Evolutionary conservation across 441 rosid genomes (phyloP), one percentile per base, ranked within the genome.

Genomic region (Mallotus japonicus): DNA sequence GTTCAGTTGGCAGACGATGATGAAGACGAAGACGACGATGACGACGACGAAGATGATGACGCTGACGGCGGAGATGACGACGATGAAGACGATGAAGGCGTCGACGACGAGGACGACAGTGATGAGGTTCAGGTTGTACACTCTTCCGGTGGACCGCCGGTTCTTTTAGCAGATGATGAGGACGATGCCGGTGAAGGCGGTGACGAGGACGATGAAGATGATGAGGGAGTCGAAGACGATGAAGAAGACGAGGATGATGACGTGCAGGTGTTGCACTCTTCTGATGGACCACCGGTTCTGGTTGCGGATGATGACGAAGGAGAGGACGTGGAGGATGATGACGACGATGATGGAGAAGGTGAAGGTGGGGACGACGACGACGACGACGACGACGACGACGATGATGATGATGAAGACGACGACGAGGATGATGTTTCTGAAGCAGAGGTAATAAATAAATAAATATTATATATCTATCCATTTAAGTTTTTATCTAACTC

Each of bases 61-160:
- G 85, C 76, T 0, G 84, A 78, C 15, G 86, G 58, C 0, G 83
- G 78, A 0, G 88, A 73, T 0, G 87, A 67, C 40, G 90, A 73
- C 5, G 91, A 72, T 0, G 91, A 72, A 1, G 89, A 82, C 0
- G 88, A 76, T 0, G 89, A 80, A 13, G 88, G 67, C 7, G 87
- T 78, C 0, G 83, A 71, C 0, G 88, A 72, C 0, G 88, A 76
- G 0, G 89, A 81, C 0, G 91, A 84, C 0, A 88, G 84, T 0
- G 93, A 86, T 0, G 89, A 84, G 2, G 89, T 78, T 44, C 90
- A 86, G 80, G 86, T 81, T 57, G 51, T 88, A 69, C 86, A 78
- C 65, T 85, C 92, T 0, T 78, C 89, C 19, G 85, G 76, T 74
- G 89, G 85, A 6, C 96, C 89, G 56, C 87, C 87, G n/a, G 89